Base-by-base conservation (phyloP, 2,329 filamentous ascomycete species). In the Aureobasidium subglaciale region DNA sequence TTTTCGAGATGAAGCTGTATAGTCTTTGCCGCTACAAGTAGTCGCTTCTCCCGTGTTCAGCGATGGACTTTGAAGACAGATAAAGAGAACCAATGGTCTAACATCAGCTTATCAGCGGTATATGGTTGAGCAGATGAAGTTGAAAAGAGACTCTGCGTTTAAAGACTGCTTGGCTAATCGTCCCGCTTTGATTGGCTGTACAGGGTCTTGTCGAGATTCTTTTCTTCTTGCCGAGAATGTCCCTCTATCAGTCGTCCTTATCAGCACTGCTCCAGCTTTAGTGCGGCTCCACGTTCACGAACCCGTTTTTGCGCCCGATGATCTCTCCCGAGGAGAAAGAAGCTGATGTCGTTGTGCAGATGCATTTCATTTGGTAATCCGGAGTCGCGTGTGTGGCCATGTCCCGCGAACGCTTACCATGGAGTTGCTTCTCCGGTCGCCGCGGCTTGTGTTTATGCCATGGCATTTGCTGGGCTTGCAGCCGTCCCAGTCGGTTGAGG, bases 361-460 rank as follows among this genome's bases (percentile, higher is more conserved):
- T 38, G 30, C 24, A 27, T 46, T 40, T 16, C 27, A 11, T 49
- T 56, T 49, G 53, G 53, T 55, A 41, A 55, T 55, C 32, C 8
- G 40, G 53, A 43, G 41, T 15, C 10, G 22, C 32, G 30, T 46
- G 38, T 45, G 20, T 55, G 53, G 41, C 40, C 32, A 37, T 18
- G 22, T 18, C 24, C 22, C 16, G 24, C 15, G 10, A 29, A 29
- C 32, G 40, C 53, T 38, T 27, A 46, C 38, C 41, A 15, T 27
- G 46, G 34, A 29, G 24, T 38, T 55, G 42, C 43, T 56, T 56
- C 54, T 56, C 54, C 54, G 54, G 42, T 35, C 54, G 53, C 53
- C 41, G 53, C 53, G 53, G 54, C 42, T 41, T 16, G 16, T 18
- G 40, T 56, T 38, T 49, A 56, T 56, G 54, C 54, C 54, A 56